Evolutionary conservation across 1,139 yeast species (phyloP).

Genomic region (Kodamaea ohmeri): DNA sequence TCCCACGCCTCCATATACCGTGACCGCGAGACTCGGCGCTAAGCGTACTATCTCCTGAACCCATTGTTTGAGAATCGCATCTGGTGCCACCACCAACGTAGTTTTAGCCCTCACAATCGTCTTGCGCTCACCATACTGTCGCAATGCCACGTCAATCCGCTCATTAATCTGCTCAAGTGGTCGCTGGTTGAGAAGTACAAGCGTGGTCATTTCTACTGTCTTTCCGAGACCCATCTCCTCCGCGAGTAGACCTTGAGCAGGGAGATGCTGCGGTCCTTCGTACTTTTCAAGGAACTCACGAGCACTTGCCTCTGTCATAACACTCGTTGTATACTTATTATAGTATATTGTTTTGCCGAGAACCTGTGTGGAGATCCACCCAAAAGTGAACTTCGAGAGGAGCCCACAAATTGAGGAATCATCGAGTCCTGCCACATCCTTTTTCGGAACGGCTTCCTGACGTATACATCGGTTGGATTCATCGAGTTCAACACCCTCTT

Average conservation of each 20-base stretch:
- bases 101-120: constrained; percentile 57
- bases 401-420: not conserved
- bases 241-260: constrained; percentile 70
- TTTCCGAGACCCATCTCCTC: constrained; percentile 98
- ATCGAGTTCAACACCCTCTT: constrained; percentile 53
- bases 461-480: constrained; percentile 23
- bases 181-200: constrained; percentile 59
- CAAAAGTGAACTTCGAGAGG: constrained; percentile 38
- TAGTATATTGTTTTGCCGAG: constrained; percentile 17
- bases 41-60: constrained; percentile 62
- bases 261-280: constrained; percentile 20
- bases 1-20: constrained; percentile 61
- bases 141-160: constrained; percentile 33
- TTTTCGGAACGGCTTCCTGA: constrained; percentile 17
- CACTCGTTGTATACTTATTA: constrained; percentile 49
- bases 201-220: constrained; percentile 76
- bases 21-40: constrained; percentile 55
- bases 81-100: constrained; percentile 82
- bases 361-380: constrained; percentile 37
- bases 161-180: constrained; percentile 44
- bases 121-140: constrained; percentile 36
- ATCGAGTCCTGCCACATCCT: constrained; percentile 13
- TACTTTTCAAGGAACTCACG: constrained; percentile 26
- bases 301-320: constrained; percentile 34
- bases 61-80: constrained; percentile 83